These are phyloP conservation scores for Polytrichum commune DNA, from an alignment of 225 moss, liverwort and hornwort genomes.

Conservation along the genomic window DNA sequence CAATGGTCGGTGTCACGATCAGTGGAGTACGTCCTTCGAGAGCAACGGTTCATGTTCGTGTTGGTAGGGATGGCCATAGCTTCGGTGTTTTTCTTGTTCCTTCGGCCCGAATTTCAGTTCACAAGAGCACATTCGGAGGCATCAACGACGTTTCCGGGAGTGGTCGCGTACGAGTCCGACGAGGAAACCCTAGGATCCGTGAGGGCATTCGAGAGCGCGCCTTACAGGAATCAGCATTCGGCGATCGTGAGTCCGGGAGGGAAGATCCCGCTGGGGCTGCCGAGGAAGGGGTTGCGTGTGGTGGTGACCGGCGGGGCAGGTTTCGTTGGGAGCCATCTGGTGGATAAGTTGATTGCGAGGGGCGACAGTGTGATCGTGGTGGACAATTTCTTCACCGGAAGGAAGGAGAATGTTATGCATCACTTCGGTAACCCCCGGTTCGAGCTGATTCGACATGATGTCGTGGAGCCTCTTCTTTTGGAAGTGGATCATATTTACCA, in stretches of 20 bases:
- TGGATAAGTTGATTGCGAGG: slow-evolving; percentile 44
- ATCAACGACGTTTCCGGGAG: not conserved
- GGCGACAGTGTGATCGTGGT: slow-evolving; percentile 54
- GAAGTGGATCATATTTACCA: slow-evolving; percentile 60
- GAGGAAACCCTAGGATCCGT: not conserved
- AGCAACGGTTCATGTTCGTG: slow-evolving; percentile 40
- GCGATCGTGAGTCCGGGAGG: slow-evolving; percentile 30
- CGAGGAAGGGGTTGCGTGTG: slow-evolving; percentile 36
- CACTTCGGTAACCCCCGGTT: slow-evolving; percentile 49
- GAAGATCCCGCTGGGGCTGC: slow-evolving; percentile 48
- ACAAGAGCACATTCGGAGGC: not conserved
- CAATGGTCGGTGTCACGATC: slow-evolving; percentile 30
- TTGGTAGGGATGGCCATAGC: slow-evolving; percentile 38
- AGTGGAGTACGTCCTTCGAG: slow-evolving; percentile 35
- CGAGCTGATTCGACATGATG: slow-evolving; percentile 51
- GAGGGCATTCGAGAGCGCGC: slow-evolving; percentile 12
- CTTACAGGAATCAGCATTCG: slow-evolving; percentile 11
- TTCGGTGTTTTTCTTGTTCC: slow-evolving; percentile 27
- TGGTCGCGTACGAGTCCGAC: not conserved
- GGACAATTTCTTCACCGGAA: slow-evolving; percentile 58
- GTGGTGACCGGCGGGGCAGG: slow-evolving; percentile 57
- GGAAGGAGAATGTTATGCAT: slow-evolving; percentile 52
- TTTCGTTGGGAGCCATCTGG: slow-evolving; percentile 54
- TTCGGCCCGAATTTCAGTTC: slow-evolving; percentile 27
- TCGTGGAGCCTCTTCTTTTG: slow-evolving; percentile 47